These are phyloP conservation scores for Triglochin maritima DNA, from an alignment of 106 monocot genomes.

Conservation along the genomic window DNA sequence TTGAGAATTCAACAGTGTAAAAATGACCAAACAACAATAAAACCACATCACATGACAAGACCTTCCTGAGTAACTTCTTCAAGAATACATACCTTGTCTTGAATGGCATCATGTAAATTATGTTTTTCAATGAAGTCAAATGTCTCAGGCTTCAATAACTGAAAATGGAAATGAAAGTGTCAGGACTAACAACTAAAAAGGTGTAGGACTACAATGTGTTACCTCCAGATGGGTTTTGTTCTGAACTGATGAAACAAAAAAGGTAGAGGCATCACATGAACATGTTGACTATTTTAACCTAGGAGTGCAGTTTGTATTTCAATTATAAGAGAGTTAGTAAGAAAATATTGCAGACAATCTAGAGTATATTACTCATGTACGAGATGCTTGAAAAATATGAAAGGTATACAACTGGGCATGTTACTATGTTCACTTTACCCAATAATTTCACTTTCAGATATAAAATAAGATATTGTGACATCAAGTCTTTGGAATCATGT, in stretches of 20 bases:
- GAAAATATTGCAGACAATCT: background rate
- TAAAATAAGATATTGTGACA: background rate
- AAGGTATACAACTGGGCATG: background rate
- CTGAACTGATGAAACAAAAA: too few relatives aligned
- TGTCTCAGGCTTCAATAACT: conserved; percentile 85
- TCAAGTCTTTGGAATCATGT: background rate
- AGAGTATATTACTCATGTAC: background rate
- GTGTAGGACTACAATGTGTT: background rate
- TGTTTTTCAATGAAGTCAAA: conserved; percentile 95
- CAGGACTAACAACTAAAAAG: background rate
- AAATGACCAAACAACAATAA: too few relatives aligned
- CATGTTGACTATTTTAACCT: too few relatives aligned
- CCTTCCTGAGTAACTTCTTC: background rate
- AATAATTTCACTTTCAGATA: background rate
- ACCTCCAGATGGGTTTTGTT: background rate
- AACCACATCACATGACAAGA: too few relatives aligned
- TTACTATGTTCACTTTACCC: background rate
- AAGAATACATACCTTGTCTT: conserved; percentile 60
- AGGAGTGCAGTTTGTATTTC: too few relatives aligned
- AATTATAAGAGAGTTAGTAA: background rate
- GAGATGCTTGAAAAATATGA: too few relatives aligned
- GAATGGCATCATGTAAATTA: conserved; percentile 68
- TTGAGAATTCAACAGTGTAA: too few relatives aligned
- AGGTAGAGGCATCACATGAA: too few relatives aligned
- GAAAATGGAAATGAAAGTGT: conserved; percentile 23